phyloP scores from a whole-genome alignment of 2,329 filamentous ascomycete species.

The Microcyclospora pomicola region DNA sequence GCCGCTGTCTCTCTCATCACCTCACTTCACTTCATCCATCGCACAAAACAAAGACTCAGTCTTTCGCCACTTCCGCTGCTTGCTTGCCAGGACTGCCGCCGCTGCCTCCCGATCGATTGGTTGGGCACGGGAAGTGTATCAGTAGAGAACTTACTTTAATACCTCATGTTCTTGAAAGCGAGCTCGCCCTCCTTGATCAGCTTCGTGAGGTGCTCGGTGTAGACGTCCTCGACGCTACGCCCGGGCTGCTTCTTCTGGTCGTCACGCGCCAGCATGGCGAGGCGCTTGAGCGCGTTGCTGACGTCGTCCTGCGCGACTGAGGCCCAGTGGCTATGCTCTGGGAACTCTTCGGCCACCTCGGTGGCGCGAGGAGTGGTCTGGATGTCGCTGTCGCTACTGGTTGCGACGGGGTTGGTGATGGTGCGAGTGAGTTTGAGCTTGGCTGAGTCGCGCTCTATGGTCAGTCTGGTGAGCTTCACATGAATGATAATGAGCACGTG shows the following conservation, averaged over 20 bases:
- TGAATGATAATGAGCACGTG: too few species aligned
- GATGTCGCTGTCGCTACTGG: not conserved
- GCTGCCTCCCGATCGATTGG: too few species aligned
- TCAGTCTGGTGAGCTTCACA: too few species aligned
- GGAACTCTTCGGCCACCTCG: constrained; percentile 1
- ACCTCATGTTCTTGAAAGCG: constrained; percentile 10
- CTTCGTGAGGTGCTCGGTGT: constrained; percentile 15
- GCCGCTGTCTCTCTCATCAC: too few species aligned
- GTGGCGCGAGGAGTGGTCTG: too few species aligned
- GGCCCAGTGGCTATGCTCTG: constrained; percentile 20
- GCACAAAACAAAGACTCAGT: too few species aligned
- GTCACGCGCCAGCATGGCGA: constrained; percentile 21
- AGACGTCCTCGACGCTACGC: constrained; percentile 17
- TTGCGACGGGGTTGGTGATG: not conserved
- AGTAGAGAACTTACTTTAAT: too few species aligned
- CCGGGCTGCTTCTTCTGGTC: constrained; percentile 14
- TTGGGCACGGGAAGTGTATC: too few species aligned
- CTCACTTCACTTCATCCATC: too few species aligned
- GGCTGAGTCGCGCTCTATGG: too few species aligned
- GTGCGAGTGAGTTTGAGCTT: too few species aligned
- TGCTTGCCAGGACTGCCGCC: not conserved
- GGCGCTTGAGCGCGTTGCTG: constrained; percentile 14
- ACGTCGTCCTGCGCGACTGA: constrained; percentile 20
- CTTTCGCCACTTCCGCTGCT: too few species aligned
- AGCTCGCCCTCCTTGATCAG: constrained; percentile 13